phyloP scores from a whole-genome alignment of 1,284 basidiomycete genomes.

The Golubevia pallescens region DNA sequence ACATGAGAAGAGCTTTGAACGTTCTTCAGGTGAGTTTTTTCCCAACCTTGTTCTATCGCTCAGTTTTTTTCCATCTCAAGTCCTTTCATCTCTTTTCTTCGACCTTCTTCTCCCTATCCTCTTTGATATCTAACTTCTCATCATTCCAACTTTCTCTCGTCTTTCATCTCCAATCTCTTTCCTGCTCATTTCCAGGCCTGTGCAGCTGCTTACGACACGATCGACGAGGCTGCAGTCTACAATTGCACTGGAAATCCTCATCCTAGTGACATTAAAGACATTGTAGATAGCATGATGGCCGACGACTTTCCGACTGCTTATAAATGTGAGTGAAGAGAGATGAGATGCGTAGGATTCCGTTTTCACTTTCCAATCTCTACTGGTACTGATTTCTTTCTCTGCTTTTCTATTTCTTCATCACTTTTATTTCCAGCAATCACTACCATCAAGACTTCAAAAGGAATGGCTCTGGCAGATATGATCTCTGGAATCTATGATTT shows the following conservation, averaged over 20 bases:
- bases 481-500: slow-evolving; percentile 93
- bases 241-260: slow-evolving; percentile 96
- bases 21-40: slow-evolving; percentile 75
- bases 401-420: neutral
- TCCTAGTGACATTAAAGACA: slow-evolving; percentile 87
- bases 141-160: neutral
- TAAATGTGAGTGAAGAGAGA: slow-evolving; percentile 72
- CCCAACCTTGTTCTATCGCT: neutral
- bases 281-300: slow-evolving; percentile 93
- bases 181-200: slow-evolving; percentile 72
- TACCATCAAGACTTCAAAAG: slow-evolving; percentile 85
- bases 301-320: slow-evolving; percentile 95
- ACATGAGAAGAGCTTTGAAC: slow-evolving; percentile 96
- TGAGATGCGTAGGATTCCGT: neutral
- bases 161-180: neutral
- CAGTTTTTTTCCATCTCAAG: neutral
- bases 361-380: slow-evolving; percentile 3
- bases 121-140: too few relatives aligned
- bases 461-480: slow-evolving; percentile 92
- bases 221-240: slow-evolving; percentile 90
- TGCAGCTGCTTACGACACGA: slow-evolving; percentile 89
- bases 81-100: neutral
- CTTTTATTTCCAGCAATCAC: slow-evolving; percentile 74
- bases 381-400: neutral
- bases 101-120: neutral